Evolutionary conservation across 176 grass and related monocot species (phyloP).

Genomic region (Rhynchospora pubera): DNA sequence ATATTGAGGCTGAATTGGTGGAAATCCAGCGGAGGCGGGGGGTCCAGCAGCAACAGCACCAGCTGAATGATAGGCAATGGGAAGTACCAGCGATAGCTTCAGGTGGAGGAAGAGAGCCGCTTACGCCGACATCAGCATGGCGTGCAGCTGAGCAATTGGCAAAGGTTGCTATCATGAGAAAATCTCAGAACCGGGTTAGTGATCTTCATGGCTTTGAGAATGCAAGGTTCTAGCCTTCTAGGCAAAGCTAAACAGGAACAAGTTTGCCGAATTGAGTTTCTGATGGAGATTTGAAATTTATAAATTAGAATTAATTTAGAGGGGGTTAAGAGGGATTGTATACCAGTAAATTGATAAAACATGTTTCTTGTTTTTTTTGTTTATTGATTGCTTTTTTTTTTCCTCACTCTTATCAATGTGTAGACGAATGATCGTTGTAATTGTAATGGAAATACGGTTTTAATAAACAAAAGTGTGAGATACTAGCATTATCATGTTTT

Average conservation of each 20-base stretch:
- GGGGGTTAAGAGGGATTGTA: background rate
- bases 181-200: conserved; percentile 80
- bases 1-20: conserved; percentile 60
- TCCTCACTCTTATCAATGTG: conserved; percentile 1
- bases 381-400: background rate
- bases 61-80: conserved; percentile 14
- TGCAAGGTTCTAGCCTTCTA: conserved; percentile 86
- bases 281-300: background rate
- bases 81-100: background rate
- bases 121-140: conserved; percentile 88
- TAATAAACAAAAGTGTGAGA: background rate
- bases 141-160: conserved; percentile 94
- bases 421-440: background rate
- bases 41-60: conserved; percentile 22
- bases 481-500: background rate
- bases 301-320: background rate
- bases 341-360: conserved; percentile 12
- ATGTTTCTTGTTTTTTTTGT: background rate
- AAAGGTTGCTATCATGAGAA: conserved; percentile 95
- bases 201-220: conserved; percentile 98
- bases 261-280: background rate
- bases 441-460: conserved; percentile 6
- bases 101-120: conserved; percentile 36
- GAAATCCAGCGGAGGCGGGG: conserved; percentile 57
- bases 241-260: background rate